Evolutionary conservation across 306 rosid species (phyloP).

Genomic region (Heteromeles arbutifolia): DNA sequence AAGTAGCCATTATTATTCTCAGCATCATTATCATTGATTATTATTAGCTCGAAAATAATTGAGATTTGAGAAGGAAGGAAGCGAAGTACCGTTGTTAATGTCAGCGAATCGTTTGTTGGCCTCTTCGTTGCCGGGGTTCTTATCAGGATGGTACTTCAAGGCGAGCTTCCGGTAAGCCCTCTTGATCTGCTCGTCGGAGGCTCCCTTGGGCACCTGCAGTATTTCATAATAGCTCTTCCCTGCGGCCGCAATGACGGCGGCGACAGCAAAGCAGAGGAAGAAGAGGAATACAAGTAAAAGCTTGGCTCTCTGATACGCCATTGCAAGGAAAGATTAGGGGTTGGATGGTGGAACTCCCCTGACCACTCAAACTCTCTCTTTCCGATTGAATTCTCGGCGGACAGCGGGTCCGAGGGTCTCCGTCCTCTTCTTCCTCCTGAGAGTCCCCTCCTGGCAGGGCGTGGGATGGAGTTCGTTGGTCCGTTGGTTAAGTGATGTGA

Average conservation of each 20-base stretch:
- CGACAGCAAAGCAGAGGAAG: constrained; percentile 51
- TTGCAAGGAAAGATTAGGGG: constrained; percentile 3
- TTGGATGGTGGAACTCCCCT: background rate
- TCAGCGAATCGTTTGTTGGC: constrained; percentile 81
- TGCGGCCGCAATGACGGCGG: constrained; percentile 43
- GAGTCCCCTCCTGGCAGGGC: background rate
- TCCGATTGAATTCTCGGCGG: background rate
- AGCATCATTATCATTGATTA: background rate
- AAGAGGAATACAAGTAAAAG: constrained; percentile 27
- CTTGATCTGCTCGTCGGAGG: constrained; percentile 93
- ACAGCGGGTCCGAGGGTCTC: background rate
- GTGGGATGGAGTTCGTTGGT: background rate
- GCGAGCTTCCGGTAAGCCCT: constrained; percentile 94
- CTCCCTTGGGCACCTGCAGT: constrained; percentile 79
- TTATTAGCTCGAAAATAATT: background rate
- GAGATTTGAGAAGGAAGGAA: background rate
- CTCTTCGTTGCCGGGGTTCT: constrained; percentile 92
- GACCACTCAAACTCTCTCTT: background rate
- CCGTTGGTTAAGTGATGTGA: background rate
- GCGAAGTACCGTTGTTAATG: constrained; percentile 61
- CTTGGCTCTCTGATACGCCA: constrained; percentile 65
- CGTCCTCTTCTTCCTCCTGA: background rate
- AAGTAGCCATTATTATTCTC: background rate
- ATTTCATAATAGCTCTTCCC: constrained; percentile 86
- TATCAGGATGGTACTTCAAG: constrained; percentile 94